A percentile compares a stretch with the other conserved stretches of the same genome.
Evolutionary conservation across 768 basidiomycete species (phyloP).

Genomic region (Calocera cornea): DNA sequence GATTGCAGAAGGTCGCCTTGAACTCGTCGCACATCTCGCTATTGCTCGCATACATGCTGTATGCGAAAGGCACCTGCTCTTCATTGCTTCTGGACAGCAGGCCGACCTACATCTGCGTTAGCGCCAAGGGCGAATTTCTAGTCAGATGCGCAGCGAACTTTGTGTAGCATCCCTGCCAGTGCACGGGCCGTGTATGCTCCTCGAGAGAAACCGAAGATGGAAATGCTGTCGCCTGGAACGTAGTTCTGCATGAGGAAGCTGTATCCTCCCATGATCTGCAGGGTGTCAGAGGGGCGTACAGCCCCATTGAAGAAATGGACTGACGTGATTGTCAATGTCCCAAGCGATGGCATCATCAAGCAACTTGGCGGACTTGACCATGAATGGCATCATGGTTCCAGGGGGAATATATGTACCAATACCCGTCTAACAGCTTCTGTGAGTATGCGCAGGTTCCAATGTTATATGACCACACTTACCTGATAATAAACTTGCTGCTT

Average conservation of each 20-base stretch:
- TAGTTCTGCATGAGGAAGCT: slow-evolving; percentile 69
- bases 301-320: not conserved
- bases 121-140: too few relatives aligned
- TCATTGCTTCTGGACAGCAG: slow-evolving; percentile 16
- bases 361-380: slow-evolving; percentile 5
- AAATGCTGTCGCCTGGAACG: slow-evolving; percentile 34
- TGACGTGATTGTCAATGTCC: slow-evolving; percentile 14
- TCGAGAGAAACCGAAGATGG: slow-evolving; percentile 26
- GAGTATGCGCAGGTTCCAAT: not conserved
- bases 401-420: slow-evolving; percentile 8
- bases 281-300: not conserved
- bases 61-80: slow-evolving; percentile 16
- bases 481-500: slow-evolving; percentile 20
- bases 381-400: slow-evolving; percentile 8
- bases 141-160: not conserved
- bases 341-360: slow-evolving; percentile 12
- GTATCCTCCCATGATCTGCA: slow-evolving; percentile 42
- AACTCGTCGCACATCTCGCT: slow-evolving; percentile 10
- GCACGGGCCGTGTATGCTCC: slow-evolving; percentile 23
- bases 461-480: slow-evolving; percentile 17
- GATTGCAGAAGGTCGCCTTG: slow-evolving; percentile 16
- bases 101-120: slow-evolving; percentile 25
- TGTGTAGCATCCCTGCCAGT: slow-evolving; percentile 21
- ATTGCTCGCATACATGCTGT: slow-evolving; percentile 9
- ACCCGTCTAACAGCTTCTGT: slow-evolving; percentile 22